phyloP scores from a whole-genome alignment of 2,329 filamentous ascomycete species.

The Colletotrichum tropicicola region DNA sequence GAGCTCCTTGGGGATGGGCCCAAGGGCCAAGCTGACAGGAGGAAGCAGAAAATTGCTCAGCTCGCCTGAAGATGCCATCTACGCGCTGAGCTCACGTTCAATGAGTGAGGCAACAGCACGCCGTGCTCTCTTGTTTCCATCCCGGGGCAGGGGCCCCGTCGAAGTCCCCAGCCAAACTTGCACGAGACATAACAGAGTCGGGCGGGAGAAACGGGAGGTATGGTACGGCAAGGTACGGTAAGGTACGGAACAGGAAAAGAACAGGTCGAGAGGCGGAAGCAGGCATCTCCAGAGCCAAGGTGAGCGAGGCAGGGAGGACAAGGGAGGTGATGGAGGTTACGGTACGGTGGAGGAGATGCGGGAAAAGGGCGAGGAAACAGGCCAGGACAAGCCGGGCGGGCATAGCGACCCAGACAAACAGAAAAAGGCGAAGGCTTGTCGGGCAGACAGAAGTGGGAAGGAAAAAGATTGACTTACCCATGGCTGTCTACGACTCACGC shows the following conservation, averaged over 20 bases:
- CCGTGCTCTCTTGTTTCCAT: not conserved
- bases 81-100: not conserved
- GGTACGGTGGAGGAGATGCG: not conserved
- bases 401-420: not conserved
- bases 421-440: not conserved
- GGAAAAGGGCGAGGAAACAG: not conserved
- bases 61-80: not conserved
- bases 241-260: too few relatives aligned
- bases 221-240: too few relatives aligned
- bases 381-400: not conserved
- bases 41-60: not conserved
- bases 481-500: conserved; percentile 5
- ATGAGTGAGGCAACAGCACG: not conserved
- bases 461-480: conserved; percentile 10
- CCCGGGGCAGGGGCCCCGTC: too few relatives aligned
- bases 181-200: too few relatives aligned
- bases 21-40: not conserved
- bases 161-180: too few relatives aligned
- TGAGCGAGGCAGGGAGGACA: not conserved
- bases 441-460: not conserved
- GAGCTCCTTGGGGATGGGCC: too few relatives aligned
- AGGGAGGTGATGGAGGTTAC: not conserved
- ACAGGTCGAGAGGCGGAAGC: not conserved
- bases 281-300: not conserved
- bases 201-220: too few relatives aligned